Conservation (phyloP, 495 filamentous ascomycete genomes). For the Penicillium macrosclerotiorum region DNA sequence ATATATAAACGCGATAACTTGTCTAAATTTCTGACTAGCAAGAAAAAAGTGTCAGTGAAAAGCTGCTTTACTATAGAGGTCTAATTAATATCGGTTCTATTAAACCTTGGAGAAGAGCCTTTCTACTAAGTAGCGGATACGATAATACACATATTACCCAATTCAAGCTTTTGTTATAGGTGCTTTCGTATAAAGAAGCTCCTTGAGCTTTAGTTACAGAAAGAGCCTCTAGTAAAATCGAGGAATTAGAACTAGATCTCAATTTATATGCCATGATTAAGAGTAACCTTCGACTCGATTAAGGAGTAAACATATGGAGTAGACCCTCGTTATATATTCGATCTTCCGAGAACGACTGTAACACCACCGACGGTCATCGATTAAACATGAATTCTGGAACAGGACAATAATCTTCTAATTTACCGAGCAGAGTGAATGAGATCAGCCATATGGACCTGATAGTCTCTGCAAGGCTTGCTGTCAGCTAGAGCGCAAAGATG, state of each 20-base stretch:
- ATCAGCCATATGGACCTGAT: too few relatives aligned
- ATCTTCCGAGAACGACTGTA: too few relatives aligned
- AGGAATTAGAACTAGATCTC: constrained; percentile 28
- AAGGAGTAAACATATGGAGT: too few relatives aligned
- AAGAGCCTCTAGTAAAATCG: constrained; percentile 4
- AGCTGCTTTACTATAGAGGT: constrained; percentile 9
- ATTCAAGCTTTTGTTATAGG: constrained; percentile 7
- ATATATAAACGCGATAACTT: constrained; percentile 6
- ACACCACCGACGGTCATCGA: too few relatives aligned
- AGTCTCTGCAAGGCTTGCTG: too few relatives aligned
- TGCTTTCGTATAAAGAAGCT: constrained; percentile 7
- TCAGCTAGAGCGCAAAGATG: too few relatives aligned
- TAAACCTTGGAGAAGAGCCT: constrained; percentile 5
- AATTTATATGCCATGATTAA: constrained; percentile 39
- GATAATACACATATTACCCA: constrained; percentile 8
- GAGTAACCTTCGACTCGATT: constrained; percentile 30
- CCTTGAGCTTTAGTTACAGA: constrained; percentile 6
- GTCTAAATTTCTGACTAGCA: constrained; percentile 13
- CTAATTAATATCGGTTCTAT: constrained; percentile 11
- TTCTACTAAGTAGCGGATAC: constrained; percentile 5
- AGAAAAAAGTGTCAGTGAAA: constrained; percentile 3
- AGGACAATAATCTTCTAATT: too few relatives aligned
- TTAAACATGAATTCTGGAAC: too few relatives aligned
- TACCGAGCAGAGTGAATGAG: too few relatives aligned
- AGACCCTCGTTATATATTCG: too few relatives aligned